Conservation (phyloP, 2,329 filamentous ascomycete genomes). For the Pseudogymnoascus sp. region DNA sequence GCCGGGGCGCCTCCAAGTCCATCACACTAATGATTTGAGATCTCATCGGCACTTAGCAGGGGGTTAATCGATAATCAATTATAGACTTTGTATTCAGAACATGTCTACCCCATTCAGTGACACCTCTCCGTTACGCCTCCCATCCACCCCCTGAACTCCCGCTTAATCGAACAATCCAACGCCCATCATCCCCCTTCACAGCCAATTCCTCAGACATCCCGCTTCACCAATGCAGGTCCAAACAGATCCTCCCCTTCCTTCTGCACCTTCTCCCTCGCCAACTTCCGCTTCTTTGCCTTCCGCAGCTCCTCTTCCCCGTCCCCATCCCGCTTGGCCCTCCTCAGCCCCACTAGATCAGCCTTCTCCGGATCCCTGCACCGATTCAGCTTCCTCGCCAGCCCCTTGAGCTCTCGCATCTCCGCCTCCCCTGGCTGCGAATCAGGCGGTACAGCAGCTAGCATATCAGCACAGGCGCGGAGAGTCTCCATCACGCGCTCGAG, state of each 20-base stretch:
- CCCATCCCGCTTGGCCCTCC: conserved; percentile 52
- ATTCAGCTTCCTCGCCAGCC: conserved; percentile 60
- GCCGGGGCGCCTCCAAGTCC: background rate
- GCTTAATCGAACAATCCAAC: background rate
- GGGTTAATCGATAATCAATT: background rate
- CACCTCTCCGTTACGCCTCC: background rate
- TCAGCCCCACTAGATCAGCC: conserved; percentile 61
- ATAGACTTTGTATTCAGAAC: background rate
- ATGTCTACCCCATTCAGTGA: background rate
- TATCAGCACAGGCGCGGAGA: conserved; percentile 43
- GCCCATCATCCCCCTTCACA: background rate
- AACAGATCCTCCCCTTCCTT: conserved; percentile 30
- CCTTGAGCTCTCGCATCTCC: conserved; percentile 43
- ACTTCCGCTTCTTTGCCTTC: conserved; percentile 33
- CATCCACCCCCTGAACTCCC: background rate
- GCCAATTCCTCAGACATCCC: background rate
- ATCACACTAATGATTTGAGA: background rate
- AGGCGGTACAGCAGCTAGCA: conserved; percentile 48
- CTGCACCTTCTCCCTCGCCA: conserved; percentile 33
- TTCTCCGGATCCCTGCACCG: conserved; percentile 68
- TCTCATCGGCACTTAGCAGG: background rate
- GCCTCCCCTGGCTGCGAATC: conserved; percentile 13
- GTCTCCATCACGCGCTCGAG: conserved; percentile 42
- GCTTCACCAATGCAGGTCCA: conserved; percentile 22
- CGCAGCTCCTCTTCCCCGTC: conserved; percentile 18